Percentiles rank a stretch among this genome's conserved stretches.
Conservation (phyloP, 306 rosid species). For the Cicer chorassanicum region DNA sequence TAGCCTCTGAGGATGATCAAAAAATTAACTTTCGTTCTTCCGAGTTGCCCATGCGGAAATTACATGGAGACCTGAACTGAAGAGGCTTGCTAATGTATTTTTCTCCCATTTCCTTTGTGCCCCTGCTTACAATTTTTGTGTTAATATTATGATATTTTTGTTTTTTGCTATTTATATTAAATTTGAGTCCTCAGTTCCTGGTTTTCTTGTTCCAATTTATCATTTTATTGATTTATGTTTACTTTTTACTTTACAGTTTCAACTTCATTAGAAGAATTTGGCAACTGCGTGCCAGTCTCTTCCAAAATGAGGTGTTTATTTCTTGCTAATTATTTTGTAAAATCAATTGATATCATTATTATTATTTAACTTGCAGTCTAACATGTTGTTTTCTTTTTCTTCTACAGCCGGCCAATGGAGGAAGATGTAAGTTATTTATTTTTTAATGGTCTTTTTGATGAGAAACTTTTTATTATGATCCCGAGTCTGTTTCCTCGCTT, state of each 20-base stretch:
- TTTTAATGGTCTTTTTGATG: neutral
- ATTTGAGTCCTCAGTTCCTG: neutral
- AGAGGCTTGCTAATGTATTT: conserved; percentile 41
- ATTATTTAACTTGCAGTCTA: neutral
- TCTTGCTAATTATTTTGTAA: neutral
- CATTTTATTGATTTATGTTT: neutral
- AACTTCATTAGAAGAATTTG: conserved; percentile 4
- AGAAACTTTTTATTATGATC: neutral
- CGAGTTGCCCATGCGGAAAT: conserved; percentile 51
- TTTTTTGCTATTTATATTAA: neutral
- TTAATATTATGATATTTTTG: neutral
- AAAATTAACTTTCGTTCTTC: conserved; percentile 56
- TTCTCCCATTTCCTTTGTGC: neutral
- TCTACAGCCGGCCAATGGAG: conserved; percentile 72
- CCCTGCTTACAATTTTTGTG: neutral
- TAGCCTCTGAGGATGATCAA: conserved; percentile 55
- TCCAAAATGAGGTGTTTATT: conserved; percentile 48
- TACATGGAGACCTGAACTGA: conserved; percentile 67
- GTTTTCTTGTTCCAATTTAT: neutral
- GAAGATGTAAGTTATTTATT: conserved; percentile 75
- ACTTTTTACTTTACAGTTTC: conserved; percentile 3
- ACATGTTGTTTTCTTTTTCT: conserved; percentile 11
- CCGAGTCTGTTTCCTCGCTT: no score
- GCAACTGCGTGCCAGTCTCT: neutral
- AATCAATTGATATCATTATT: neutral